phyloP scores from a whole-genome alignment of 2,329 filamentous ascomycete species.

The Tolypocladium endophyticum region DNA sequence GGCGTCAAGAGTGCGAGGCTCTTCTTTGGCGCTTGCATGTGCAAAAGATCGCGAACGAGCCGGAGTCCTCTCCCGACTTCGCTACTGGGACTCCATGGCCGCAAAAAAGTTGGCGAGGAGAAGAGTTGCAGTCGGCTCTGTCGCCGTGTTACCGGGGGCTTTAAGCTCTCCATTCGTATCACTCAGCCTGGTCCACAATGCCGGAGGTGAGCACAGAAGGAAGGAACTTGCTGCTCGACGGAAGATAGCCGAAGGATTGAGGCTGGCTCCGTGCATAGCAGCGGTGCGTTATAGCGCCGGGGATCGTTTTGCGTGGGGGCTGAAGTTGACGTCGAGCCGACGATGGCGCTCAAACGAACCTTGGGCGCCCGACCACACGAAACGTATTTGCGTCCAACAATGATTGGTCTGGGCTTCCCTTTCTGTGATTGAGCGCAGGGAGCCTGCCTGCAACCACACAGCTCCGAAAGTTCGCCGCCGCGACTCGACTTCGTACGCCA shows the following conservation, averaged over 20 bases:
- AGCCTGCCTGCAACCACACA: neutral
- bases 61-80: neutral
- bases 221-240: neutral
- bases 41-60: neutral
- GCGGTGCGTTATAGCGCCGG: neutral
- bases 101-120: neutral
- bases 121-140: neutral
- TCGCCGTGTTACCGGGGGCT: neutral
- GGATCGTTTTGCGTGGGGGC: neutral
- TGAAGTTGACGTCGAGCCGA: neutral
- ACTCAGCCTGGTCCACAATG: neutral
- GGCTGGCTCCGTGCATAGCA: neutral
- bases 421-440: neutral
- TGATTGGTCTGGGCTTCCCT: neutral
- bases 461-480: neutral
- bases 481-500: neutral
- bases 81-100: neutral
- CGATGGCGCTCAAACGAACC: neutral
- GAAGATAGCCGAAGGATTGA: neutral
- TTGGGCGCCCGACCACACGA: neutral
- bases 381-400: neutral
- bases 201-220: neutral
- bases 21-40: neutral
- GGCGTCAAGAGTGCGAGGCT: neutral
- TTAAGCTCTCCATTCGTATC: neutral